Evolutionary conservation across 75 land plant species (phyloP).

Genomic region (Larix kaempferi): DNA sequence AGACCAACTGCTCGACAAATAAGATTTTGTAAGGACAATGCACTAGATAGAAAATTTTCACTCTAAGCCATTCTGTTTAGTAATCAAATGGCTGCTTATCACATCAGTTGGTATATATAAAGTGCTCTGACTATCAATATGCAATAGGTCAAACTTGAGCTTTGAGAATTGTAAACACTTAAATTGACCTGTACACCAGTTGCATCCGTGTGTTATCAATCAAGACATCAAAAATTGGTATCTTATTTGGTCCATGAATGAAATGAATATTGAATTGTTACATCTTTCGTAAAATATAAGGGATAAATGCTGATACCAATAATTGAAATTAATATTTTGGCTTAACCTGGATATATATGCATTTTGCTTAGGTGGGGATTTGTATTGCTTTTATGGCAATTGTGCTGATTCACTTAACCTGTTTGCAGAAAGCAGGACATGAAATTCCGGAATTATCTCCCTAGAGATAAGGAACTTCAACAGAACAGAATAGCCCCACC

Average conservation of each 20-base stretch:
- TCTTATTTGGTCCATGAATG: neutral
- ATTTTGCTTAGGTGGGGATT: neutral
- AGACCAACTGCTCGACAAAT: too few relatives aligned
- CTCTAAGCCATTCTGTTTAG: too few relatives aligned
- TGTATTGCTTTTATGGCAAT: neutral
- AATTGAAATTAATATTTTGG: neutral
- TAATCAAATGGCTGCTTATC: neutral
- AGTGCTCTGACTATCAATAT: neutral
- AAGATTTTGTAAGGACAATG: too few relatives aligned
- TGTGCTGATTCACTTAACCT: neutral
- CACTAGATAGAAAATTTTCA: too few relatives aligned
- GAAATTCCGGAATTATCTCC: slow-evolving; percentile 95
- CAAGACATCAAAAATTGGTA: neutral
- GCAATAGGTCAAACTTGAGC: neutral
- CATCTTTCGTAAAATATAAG: neutral
- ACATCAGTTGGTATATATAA: neutral
- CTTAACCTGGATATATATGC: neutral
- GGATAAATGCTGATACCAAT: neutral
- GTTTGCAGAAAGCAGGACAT: slow-evolving; percentile 41
- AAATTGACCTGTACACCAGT: neutral
- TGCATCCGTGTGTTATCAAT: neutral
- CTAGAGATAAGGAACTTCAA: slow-evolving; percentile 84
- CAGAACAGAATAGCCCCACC: slow-evolving; percentile 79
- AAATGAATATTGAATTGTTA: neutral
- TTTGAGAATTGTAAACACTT: neutral